Evolutionary conservation across 2,329 filamentous ascomycete genomes (phyloP), one percentile per base, ranked within the genome.

Genomic region (Ophiostoma australiae): DNA sequence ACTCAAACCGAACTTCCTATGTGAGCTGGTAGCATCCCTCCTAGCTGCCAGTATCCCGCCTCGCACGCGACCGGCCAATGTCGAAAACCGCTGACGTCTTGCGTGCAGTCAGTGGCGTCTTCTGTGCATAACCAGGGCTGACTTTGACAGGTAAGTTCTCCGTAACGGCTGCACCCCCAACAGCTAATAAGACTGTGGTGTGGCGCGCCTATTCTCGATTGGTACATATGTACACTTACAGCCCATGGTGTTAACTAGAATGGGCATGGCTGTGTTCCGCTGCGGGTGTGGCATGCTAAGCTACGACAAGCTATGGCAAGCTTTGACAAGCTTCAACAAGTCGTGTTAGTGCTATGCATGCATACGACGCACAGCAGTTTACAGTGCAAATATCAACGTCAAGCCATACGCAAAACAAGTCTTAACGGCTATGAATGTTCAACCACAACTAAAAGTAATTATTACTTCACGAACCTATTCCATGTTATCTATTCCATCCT

Each of bases 261-360:
- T 13, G 23, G 58, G 27, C 58, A 63, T 63, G 15, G 27, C 55
- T 4, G 8, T 31, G 10, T 13, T 33, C 23, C 11, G 15, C 11
- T 20, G 17, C 58, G 58, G 58, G 27, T 33, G 58, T 63, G 58
- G 58, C 58, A 27, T 63, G 58, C 58, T 63, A 58, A 58, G 52
- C 7, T 23, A 58, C 3, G 52, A 17, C 58, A 63, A 58, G 52
- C 52, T 31, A 27, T 58, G 23, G 52, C 52, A 58, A 58, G 52
- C 58, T 63, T 63, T 7, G 58, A 63, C 58, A 31, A 63, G 58
- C 58, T 58, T 58, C 52, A 27, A 27, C 20, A 20, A n/a, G 20
- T 7, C 20, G 4, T 48, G 44, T 48, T 48, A 48, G 44, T 48
- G 44, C 44, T 48, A n/a, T 48, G 44, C 4, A 41, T 41, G n/a